Percentiles rank a stretch among this genome's conserved stretches.
phyloP scores from a whole-genome alignment of 2,329 filamentous ascomycete species.

The Rhynchosporium agropyri region DNA sequence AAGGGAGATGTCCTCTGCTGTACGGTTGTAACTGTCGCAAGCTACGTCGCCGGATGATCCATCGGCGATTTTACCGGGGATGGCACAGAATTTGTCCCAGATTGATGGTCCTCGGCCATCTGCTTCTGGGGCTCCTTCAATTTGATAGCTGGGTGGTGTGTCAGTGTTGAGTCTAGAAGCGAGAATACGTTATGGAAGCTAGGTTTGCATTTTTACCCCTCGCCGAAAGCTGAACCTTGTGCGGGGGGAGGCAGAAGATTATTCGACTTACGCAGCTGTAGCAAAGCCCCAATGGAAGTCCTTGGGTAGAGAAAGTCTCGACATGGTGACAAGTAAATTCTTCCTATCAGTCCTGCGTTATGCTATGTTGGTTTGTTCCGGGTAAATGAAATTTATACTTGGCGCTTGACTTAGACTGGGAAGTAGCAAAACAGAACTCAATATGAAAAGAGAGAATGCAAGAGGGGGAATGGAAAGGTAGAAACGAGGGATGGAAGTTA shows the following conservation, averaged over 20 bases:
- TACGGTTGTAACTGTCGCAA: constrained; percentile 86
- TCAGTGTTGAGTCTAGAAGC: not conserved
- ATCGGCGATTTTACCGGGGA: constrained; percentile 81
- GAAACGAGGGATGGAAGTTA: constrained; percentile 10
- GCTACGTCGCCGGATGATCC: constrained; percentile 74
- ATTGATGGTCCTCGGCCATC: constrained; percentile 83
- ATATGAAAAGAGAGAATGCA: constrained; percentile 17
- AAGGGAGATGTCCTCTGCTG: constrained; percentile 74
- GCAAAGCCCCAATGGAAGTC: constrained; percentile 82
- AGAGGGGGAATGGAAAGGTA: constrained; percentile 14
- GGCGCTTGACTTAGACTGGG: constrained; percentile 3
- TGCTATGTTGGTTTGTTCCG: constrained; percentile 10
- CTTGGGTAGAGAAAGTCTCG: constrained; percentile 58
- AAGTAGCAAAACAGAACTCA: constrained; percentile 8
- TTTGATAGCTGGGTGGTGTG: constrained; percentile 69
- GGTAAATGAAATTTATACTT: constrained; percentile 17
- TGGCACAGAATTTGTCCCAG: constrained; percentile 87
- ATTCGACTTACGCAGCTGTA: constrained; percentile 66
- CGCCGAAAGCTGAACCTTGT: not conserved
- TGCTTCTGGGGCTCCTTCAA: constrained; percentile 74
- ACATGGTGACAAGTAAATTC: constrained; percentile 42
- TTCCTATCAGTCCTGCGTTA: not conserved
- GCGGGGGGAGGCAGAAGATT: not conserved
- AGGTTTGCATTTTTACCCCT: not conserved
- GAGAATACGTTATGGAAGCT: not conserved